Evolutionary conservation across 1,139 yeast species (phyloP), one percentile per base, ranked within the genome.

Genomic region (Kurtzmaniella natalensis): DNA sequence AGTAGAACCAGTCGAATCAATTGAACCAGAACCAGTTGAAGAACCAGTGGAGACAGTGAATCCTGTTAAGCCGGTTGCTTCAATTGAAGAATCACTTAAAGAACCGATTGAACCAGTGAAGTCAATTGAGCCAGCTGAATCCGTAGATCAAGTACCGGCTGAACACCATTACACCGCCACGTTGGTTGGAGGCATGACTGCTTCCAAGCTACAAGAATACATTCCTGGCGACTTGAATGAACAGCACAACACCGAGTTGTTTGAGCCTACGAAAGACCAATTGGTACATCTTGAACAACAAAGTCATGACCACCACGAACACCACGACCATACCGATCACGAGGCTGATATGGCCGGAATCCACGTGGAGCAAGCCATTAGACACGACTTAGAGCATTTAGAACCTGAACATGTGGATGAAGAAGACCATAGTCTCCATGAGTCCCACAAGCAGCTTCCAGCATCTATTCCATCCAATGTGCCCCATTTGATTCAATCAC

Each of bases 191-290:
- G 48, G 40, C 28, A 39, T 42, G 22, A 41, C 40, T 10, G 33
- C 41, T 3, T 40, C 44, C 13, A 44, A 46, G 25, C 31, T 44
- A 13, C 48, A 45, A 32, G 43, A 40, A 25, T 40, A 37, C 22
- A 41, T 45, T 14, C 48, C 51, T 11, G 42, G 39, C n/a, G 27
- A 13, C 10, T 8, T n/a, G n/a, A 18, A 14, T 8, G 34, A 25
- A 20, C 22, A 31, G 18, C 37, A 34, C 18, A 31, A 23, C 5
- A 18, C 5, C n/a, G 15, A 25, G 6, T 38, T 32, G 15, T 44
- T 35, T 25, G 49, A 40, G 15, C 49, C 48, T 3, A 32, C 41
- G n/a, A 30, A 30, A 17, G 41, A 43, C 13, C 42, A 43, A 26
- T 38, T 46, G 39, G 28, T 31, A 16, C 24, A 18, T 8, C 24